Percentiles rank a stretch among this genome's conserved stretches.
phyloP scores from a whole-genome alignment of 2,329 filamentous ascomycete genomes.

The Cladosporium sp. region DNA sequence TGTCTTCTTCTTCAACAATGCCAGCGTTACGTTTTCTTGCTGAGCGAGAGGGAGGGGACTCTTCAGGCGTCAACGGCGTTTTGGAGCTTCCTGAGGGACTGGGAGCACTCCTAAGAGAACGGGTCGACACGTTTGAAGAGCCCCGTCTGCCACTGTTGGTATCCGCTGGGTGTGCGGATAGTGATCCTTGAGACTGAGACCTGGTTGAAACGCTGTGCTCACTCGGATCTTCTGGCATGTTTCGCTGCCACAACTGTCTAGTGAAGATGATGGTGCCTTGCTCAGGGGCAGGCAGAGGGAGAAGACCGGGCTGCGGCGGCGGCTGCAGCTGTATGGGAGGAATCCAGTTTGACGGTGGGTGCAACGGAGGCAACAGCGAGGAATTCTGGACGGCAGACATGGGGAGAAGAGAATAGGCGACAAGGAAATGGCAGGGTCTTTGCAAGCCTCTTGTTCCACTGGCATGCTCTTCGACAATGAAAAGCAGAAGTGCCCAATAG shows the following conservation, averaged over 20 bases:
- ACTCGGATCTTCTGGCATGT: conserved; percentile 30
- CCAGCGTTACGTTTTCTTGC: conserved; percentile 31
- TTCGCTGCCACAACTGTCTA: conserved; percentile 36
- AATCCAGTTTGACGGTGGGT: conserved; percentile 19
- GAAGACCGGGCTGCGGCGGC: conserved; percentile 8
- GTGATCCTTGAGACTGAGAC: conserved; percentile 25
- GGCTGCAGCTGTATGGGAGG: conserved; percentile 25
- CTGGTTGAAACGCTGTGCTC: conserved; percentile 28
- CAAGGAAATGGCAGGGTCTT: conserved; percentile 24
- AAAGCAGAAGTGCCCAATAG: conserved; percentile 26
- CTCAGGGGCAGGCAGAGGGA: conserved; percentile 14
- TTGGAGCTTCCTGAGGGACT: conserved; percentile 27
- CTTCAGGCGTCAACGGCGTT: conserved; percentile 34
- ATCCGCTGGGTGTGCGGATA: conserved; percentile 6
- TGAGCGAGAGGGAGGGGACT: conserved; percentile 30
- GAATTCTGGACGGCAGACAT: conserved; percentile 24
- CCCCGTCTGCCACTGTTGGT: conserved; percentile 22
- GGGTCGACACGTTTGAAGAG: conserved; percentile 28
- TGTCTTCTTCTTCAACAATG: conserved; percentile 30
- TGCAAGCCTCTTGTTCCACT: conserved; percentile 29
- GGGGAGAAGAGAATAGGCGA: conserved; percentile 19
- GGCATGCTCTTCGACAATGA: conserved; percentile 31
- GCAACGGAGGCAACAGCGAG: conserved; percentile 12
- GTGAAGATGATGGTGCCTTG: conserved; percentile 32
- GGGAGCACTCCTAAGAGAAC: conserved; percentile 26